Evolutionary conservation across 2,329 filamentous ascomycete genomes (phyloP), one percentile per base, ranked within the genome.

Genomic region (Sporothrix pallida): DNA sequence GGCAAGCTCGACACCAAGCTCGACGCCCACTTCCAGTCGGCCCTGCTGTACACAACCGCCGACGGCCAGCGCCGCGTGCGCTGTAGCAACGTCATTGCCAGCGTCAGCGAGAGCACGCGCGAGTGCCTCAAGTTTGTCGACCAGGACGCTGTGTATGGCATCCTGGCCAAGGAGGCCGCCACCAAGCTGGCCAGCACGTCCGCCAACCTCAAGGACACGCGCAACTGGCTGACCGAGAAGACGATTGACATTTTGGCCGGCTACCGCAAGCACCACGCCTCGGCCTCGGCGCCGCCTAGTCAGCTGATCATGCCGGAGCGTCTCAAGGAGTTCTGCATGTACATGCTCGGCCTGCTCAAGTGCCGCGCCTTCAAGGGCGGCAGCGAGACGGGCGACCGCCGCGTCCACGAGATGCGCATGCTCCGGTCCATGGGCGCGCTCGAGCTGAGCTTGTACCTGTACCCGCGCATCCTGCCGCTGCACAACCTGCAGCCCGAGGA

Each of bases 1-100:
- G 96, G 96, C 75, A 98, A 98, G 83, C 89, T 99, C n/a, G 96
- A 99, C 82, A 86, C 94, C 4, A 98, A 98, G 83, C 87, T 98
- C 26, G 96, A 99, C 82, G 95, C 95, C 8, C 96, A 99, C 83
- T 99, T 99, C 87, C 96, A 99, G 81, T 94, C 93, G 26, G 96
- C 96, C 1, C 85, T 99, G 2, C 88, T 99, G 1, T 99, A 99
- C 83, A 99, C 96, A 0, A 97, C 95, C 4, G 93, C 94, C 3
- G 91, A 88, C 70, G 96, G 96, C 3, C 91, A 99, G 82, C 91
- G 96, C 68, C 89, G 96, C 72, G 96, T 99, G 68, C 88, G 96
- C 74, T 99, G 96, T 83, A 93, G 91, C 80, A 99, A 99, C 80
- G 87, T 97, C 37, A 95, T 99, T 73, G 95, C 96, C 1, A 95